Base-by-base conservation (phyloP, 2,329 filamentous ascomycete genomes). In the Fusarium sarcochroum region DNA sequence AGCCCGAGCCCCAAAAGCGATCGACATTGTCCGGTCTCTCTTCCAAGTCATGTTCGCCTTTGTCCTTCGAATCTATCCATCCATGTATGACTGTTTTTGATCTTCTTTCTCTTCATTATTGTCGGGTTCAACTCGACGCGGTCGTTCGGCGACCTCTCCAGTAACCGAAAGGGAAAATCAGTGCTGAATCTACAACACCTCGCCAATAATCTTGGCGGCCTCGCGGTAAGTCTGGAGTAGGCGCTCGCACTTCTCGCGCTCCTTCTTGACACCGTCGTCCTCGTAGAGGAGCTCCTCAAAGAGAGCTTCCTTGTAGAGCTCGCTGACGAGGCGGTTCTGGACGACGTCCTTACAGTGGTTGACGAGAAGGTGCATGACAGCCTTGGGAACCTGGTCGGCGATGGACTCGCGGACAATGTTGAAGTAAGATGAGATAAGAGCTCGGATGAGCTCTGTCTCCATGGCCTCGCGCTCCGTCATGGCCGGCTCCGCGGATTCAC, bases 401-500 rank as follows among this genome's bases (percentile, higher is more conserved):
- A 98, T 97, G n/a, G 93, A 95, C 81, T 99, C 96, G 67, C 96
- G 93, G 46, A 99, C 96, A 76, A 99, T 99, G 80, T 97, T 97
- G 85, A 99, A 99, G 85, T 99, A 99, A 2, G 94, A 98, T 32
- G 93, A 97, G 79, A 99, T 99, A 58, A 99, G 88, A 46, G 94
- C 93, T 46, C 95, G 92, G 78, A 99, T 99, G 40, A 99, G 89
- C 81, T 99, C 96, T 11, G 96, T 98, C 82, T 99, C 96, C 84
- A 99, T 92, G 44, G 94, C 92, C 82, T 99, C 96, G 52, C 96
- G 93, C 72, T 99, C 96, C 1, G 94, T 98, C 75, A 99, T 88
- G 57, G 93, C 93, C 34, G 94, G 94, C 76, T 97, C 94, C 64
- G 90, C 88, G 53, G 87, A 85, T 61, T 86, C 83, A 58, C 83